A percentile compares a stretch with the other conserved stretches of the same genome.
These are phyloP conservation scores for Amanita thiersii DNA, from an alignment of 768 basidiomycete species.

Conservation along the genomic window DNA sequence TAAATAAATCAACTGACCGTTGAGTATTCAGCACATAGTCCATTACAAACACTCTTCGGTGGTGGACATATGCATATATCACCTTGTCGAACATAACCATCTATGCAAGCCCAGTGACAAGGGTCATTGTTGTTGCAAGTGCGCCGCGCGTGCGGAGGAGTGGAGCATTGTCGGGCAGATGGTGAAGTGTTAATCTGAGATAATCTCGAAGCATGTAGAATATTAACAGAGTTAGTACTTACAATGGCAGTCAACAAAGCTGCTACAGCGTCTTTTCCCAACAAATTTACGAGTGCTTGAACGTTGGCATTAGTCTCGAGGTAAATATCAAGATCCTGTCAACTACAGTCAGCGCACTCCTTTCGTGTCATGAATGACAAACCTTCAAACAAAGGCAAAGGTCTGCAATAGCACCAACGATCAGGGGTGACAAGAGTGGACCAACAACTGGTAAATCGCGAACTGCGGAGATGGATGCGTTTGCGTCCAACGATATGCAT, in stretches of 20 bases:
- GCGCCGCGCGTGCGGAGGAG: slow-evolving; percentile 23
- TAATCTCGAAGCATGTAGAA: slow-evolving; percentile 1
- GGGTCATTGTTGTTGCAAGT: slow-evolving; percentile 22
- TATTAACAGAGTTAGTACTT: too few species aligned
- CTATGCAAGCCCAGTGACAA: slow-evolving; percentile 27
- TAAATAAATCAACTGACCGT: slow-evolving; percentile 17
- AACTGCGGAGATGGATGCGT: slow-evolving; percentile 18
- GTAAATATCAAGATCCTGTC: slow-evolving; percentile 25
- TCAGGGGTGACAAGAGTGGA: slow-evolving; percentile 15
- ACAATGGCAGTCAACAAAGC: slow-evolving; percentile 19
- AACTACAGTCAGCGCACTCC: slow-evolving; percentile 1
- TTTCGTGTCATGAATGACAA: slow-evolving; percentile 8
- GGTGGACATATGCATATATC: slow-evolving; percentile 27
- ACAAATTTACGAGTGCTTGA: slow-evolving; percentile 17
- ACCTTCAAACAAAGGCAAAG: slow-evolving; percentile 36
- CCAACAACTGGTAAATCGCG: slow-evolving; percentile 15
- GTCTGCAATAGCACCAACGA: slow-evolving; percentile 16
- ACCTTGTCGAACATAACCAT: slow-evolving; percentile 17
- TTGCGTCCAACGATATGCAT: slow-evolving; percentile 19
- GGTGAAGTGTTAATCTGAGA: slow-evolving; percentile 23
- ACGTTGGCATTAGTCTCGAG: slow-evolving; percentile 21
- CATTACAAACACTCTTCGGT: slow-evolving; percentile 31
- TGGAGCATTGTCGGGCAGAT: slow-evolving; percentile 21
- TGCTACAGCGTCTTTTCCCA: slow-evolving; percentile 17
- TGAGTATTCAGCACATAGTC: slow-evolving; percentile 25